Evolutionary conservation across 768 basidiomycete species (phyloP).

Genomic region (Pleurotus eryngii): DNA sequence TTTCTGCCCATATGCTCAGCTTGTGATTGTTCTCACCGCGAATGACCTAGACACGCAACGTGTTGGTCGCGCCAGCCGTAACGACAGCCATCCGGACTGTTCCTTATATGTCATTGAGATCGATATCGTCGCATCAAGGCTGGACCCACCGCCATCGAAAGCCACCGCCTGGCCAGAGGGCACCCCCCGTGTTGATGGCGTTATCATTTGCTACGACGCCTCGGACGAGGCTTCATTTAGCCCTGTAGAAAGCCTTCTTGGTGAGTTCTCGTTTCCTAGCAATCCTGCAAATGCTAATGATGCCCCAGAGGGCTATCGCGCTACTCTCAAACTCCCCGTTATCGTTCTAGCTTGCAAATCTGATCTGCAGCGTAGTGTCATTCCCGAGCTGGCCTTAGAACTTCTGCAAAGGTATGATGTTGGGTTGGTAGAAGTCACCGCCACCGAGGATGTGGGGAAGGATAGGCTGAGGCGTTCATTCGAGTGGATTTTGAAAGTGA

Average conservation of each 20-base stretch:
- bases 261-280: conserved; percentile 43
- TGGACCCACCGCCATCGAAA: conserved; percentile 24
- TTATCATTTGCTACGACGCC: conserved; percentile 85
- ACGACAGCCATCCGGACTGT: conserved; percentile 39
- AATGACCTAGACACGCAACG: conserved; percentile 27
- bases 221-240: conserved; percentile 57
- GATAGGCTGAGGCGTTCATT: conserved; percentile 73
- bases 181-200: conserved; percentile 66
- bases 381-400: conserved; percentile 48
- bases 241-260: conserved; percentile 63
- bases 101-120: conserved; percentile 54
- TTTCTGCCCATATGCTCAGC: conserved; percentile 16
- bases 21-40: neutral
- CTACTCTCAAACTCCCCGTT: conserved; percentile 51
- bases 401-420: conserved; percentile 63
- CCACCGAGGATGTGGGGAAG: conserved; percentile 51
- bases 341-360: conserved; percentile 89
- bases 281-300: neutral
- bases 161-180: conserved; percentile 46
- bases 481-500: conserved; percentile 67
- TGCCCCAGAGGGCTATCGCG: conserved; percentile 52
- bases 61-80: conserved; percentile 27
- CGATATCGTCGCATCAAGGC: conserved; percentile 37
- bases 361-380: conserved; percentile 59
- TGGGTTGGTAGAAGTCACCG: conserved; percentile 75